Conservation (phyloP, 2,329 filamentous ascomycete species). For the Volutella citrinella region DNA sequence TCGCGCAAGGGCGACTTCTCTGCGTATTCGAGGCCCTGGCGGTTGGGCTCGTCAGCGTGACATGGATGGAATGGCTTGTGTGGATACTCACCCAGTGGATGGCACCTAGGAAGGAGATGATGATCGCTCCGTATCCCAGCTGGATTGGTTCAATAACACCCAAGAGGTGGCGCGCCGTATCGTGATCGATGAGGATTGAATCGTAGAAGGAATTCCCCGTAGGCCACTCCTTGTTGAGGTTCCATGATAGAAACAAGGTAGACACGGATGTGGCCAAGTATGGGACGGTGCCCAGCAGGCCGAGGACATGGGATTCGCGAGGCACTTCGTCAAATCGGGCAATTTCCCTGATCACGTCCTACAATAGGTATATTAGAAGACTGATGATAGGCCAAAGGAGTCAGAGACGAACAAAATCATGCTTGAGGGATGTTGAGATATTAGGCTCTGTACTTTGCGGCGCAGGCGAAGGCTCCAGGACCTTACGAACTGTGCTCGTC, state of each 20-base stretch:
- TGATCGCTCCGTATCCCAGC: constrained; percentile 86
- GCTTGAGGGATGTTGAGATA: constrained; percentile 35
- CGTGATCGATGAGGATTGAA: constrained; percentile 60
- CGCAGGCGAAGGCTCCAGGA: constrained; percentile 36
- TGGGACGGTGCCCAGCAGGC: constrained; percentile 76
- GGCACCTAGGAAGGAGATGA: constrained; percentile 90
- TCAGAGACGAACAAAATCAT: constrained; percentile 56
- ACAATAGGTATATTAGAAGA: constrained; percentile 1
- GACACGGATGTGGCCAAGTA: constrained; percentile 82
- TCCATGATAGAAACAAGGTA: constrained; percentile 79
- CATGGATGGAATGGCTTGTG: accelerated
- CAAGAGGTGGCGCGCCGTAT: constrained; percentile 70
- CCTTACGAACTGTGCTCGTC: constrained; percentile 52
- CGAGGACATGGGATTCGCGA: constrained; percentile 64
- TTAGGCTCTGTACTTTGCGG: constrained; percentile 17
- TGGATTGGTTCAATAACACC: constrained; percentile 81
- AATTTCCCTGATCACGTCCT: constrained; percentile 67
- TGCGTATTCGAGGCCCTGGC: constrained; percentile 73
- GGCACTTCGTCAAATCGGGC: constrained; percentile 65
- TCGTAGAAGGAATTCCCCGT: constrained; percentile 54
- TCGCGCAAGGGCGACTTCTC: constrained; percentile 57
- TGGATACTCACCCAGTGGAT: constrained; percentile 69
- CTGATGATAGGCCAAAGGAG: no score
- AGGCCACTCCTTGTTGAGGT: constrained; percentile 67
- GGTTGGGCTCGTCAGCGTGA: not conserved